Base-by-base conservation (phyloP, 1,139 yeast genomes). In the Lodderomyces theae region DNA sequence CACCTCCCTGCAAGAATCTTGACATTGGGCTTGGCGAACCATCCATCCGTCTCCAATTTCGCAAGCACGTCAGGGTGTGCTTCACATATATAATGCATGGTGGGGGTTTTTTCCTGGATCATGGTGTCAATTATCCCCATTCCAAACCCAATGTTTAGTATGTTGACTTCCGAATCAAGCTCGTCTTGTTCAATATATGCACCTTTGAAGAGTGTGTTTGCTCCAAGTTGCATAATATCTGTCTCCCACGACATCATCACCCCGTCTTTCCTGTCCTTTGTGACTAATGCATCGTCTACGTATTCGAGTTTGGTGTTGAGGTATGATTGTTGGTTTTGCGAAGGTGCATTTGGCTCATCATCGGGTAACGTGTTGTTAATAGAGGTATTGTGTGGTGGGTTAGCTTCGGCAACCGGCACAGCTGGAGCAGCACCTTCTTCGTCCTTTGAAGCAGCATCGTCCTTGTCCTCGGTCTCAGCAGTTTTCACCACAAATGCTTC, bases 231-330 rank as follows among this genome's bases (percentile, higher is more conserved):
- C 97, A 90, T 90, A 42, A 90, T 72, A 22, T 80, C 79, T 3
- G 80, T 74, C 60, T 90, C 97, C 97, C 97, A 90, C 51, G 85
- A 84, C 97, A 90, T 90, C 97, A 90, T 90, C 3, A 90, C 97
- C 21, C 97, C 97, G 54, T 90, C 97, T 37, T 80, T 74, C 44
- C 82, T 72, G 23, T 77, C 80, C 46, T 79, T 73, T 2, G 97
- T 90, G 26, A 86, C 69, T 18, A 90, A 70, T 0, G 92, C 82
- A 49, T 76, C 80, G 40, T 83, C 84, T 16, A 75, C 77, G 58
- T 87, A 90, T 52, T 80, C 81, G 32, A 90, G 68, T 51, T 82
- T 73, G 5, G 92, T 78, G 11, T 72, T 61, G 39, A 90, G 71
- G 56, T 82, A 90, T 0, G 86, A 74, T 1, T 69, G 60, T 49